Conservation (phyloP, 257 asterid genomes). For the Gentiana macrophylla region DNA sequence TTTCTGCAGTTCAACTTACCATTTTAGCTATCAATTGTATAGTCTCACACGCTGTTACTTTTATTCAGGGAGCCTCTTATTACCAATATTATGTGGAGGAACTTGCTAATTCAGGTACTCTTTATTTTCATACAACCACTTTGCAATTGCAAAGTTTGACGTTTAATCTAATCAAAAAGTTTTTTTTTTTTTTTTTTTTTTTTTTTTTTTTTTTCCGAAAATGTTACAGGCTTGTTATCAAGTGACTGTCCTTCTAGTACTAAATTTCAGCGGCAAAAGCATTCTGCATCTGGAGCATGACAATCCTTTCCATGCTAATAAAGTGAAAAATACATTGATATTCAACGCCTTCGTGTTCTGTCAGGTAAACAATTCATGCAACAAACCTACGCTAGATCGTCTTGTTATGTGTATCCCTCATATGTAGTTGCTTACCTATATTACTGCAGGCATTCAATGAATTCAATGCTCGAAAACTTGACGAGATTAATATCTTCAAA, state of each 20-base stretch:
- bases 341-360: slow-evolving; percentile 86
- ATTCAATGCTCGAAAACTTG: slow-evolving; percentile 89
- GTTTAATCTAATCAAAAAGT: neutral
- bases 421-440: neutral
- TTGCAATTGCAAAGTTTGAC: neutral
- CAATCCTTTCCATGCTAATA: slow-evolving; percentile 33
- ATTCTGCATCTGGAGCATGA: slow-evolving; percentile 49
- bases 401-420: no score
- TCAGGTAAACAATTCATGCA: slow-evolving; percentile 36
- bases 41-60: slow-evolving; percentile 10
- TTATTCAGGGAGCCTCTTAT: slow-evolving; percentile 79
- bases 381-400: no score
- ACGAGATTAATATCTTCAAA: slow-evolving; percentile 63
- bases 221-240: slow-evolving; percentile 68
- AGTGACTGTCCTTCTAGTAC: slow-evolving; percentile 69
- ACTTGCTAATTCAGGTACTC: slow-evolving; percentile 72
- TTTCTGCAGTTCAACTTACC: no score
- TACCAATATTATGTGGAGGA: slow-evolving; percentile 98
- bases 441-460: slow-evolving; percentile 60
- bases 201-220: slow-evolving; percentile 3
- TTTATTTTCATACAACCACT: neutral
- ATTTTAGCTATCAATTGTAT: no score
- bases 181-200: neutral
- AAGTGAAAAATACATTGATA: slow-evolving; percentile 70
- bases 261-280: slow-evolving; percentile 63